A percentile compares a stretch with the other conserved stretches of the same genome.
Conservation (phyloP, 2,329 filamentous ascomycete species). For the Diplodia corticola region DNA sequence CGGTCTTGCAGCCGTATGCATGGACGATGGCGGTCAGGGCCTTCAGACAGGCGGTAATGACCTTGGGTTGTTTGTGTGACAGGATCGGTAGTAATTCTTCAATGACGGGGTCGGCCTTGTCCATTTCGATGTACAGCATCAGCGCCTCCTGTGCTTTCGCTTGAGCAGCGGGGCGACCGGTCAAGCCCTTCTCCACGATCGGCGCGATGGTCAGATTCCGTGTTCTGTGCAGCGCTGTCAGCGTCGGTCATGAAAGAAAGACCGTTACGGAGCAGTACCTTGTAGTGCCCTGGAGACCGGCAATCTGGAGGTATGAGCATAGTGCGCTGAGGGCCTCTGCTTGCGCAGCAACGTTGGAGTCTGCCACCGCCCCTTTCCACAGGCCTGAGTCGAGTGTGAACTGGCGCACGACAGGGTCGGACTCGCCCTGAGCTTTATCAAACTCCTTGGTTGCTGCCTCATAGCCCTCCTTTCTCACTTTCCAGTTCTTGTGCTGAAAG, state of each 20-base stretch:
- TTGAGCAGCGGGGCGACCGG: constrained; percentile 86
- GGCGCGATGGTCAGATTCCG: constrained; percentile 71
- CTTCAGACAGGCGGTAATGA: constrained; percentile 72
- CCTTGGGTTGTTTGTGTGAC: constrained; percentile 87
- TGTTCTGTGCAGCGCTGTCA: constrained; percentile 54
- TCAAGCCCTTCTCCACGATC: constrained; percentile 87
- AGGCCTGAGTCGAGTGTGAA: constrained; percentile 82
- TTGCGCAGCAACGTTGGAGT: constrained; percentile 96
- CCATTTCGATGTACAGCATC: constrained; percentile 85
- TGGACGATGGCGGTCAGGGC: constrained; percentile 84
- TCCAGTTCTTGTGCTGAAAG: constrained; percentile 93
- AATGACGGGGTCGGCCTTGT: constrained; percentile 79
- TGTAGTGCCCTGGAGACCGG: constrained; percentile 74
- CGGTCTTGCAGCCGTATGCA: constrained; percentile 90
- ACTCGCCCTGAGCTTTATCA: constrained; percentile 78
- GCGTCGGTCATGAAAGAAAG: constrained; percentile 2
- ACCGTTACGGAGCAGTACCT: constrained; percentile 49
- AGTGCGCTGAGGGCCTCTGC: constrained; percentile 86
- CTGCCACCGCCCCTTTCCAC: constrained; percentile 89
- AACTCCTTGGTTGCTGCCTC: constrained; percentile 90
- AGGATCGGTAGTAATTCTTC: constrained; percentile 85
- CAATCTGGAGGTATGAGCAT: constrained; percentile 90
- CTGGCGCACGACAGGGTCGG: constrained; percentile 80
- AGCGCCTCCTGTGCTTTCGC: constrained; percentile 82
- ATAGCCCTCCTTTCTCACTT: constrained; percentile 92